These are phyloP conservation scores for Colletotrichum tanaceti DNA, from an alignment of 2,329 filamentous ascomycete species.

Conservation along the genomic window DNA sequence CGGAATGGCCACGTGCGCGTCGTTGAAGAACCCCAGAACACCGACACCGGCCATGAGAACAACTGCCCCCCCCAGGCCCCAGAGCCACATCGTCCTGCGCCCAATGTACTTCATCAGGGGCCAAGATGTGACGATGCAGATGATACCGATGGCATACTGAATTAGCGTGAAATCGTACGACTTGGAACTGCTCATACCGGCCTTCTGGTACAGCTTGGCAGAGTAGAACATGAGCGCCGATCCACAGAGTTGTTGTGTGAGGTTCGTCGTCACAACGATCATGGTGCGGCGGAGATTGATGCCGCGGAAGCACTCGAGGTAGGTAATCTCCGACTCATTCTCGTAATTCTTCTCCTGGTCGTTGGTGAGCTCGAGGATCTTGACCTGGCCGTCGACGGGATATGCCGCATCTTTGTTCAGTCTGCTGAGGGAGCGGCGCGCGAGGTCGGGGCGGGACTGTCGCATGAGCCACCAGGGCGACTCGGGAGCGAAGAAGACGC, in stretches of 20 bases:
- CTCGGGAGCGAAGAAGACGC: slow-evolving; percentile 51
- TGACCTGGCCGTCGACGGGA: slow-evolving; percentile 50
- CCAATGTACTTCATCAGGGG: slow-evolving; percentile 53
- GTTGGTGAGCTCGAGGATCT: slow-evolving; percentile 53
- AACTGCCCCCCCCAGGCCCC: slow-evolving; percentile 51
- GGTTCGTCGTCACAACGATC: slow-evolving; percentile 61
- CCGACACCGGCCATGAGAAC: slow-evolving; percentile 53
- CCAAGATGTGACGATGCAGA: slow-evolving; percentile 59
- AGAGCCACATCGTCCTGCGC: slow-evolving; percentile 56
- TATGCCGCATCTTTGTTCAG: slow-evolving; percentile 45
- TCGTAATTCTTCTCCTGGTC: slow-evolving; percentile 46
- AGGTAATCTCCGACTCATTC: slow-evolving; percentile 43
- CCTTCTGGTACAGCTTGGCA: slow-evolving; percentile 63
- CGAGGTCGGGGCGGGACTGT: slow-evolving; percentile 46
- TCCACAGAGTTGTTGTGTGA: slow-evolving; percentile 64
- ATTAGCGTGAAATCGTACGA: slow-evolving; percentile 61
- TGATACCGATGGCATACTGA: slow-evolving; percentile 53
- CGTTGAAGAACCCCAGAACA: slow-evolving; percentile 45
- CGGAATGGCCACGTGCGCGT: slow-evolving; percentile 40
- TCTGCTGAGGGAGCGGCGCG: slow-evolving; percentile 46
- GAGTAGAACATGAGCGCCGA: slow-evolving; percentile 65
- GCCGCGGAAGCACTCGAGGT: slow-evolving; percentile 51
- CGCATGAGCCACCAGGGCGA: slow-evolving; percentile 55
- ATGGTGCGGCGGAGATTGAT: slow-evolving; percentile 51
- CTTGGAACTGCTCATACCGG: slow-evolving; percentile 54